Percentiles rank a stretch among this genome's conserved stretches.
These are phyloP conservation scores for Botrytis paeoniae DNA, from an alignment of 2,329 filamentous ascomycete genomes.

Conservation along the genomic window DNA sequence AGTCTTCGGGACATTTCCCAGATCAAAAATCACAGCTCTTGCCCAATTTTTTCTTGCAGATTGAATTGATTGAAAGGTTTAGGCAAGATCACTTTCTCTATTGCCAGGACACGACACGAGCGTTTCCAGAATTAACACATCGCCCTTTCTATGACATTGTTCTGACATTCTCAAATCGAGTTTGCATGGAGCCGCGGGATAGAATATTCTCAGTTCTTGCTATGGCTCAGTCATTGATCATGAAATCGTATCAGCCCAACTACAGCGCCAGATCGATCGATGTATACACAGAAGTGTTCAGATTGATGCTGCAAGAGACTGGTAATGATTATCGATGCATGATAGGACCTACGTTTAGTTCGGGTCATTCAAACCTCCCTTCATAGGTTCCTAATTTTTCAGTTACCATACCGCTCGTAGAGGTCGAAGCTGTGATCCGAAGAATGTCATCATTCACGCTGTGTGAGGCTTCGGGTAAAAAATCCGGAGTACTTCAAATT, in stretches of 20 bases:
- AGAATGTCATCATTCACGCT: not conserved
- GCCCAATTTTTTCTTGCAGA: not conserved
- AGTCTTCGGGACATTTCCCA: not conserved
- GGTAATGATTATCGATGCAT: not conserved
- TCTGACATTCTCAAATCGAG: not conserved
- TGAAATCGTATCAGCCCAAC: not conserved
- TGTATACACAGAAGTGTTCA: not conserved
- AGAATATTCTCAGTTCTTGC: not conserved
- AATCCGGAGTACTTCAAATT: not conserved
- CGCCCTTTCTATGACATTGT: not conserved
- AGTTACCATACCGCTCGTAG: not conserved
- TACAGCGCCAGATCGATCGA: not conserved
- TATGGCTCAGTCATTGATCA: not conserved
- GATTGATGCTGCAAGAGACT: not conserved
- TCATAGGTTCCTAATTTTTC: not conserved
- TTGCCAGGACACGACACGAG: not conserved
- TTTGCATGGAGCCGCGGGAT: not conserved
- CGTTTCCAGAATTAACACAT: not conserved
- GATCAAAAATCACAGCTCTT: not conserved
- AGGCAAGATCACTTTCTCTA: not conserved
- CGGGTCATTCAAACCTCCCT: not conserved
- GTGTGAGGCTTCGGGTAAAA: not conserved
- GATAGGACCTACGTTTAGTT: not conserved
- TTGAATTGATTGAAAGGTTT: not conserved
- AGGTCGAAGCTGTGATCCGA: not conserved